Evolutionary conservation across 177 flowering plant genomes (phyloP).

Genomic region (Telopea speciosissima): DNA sequence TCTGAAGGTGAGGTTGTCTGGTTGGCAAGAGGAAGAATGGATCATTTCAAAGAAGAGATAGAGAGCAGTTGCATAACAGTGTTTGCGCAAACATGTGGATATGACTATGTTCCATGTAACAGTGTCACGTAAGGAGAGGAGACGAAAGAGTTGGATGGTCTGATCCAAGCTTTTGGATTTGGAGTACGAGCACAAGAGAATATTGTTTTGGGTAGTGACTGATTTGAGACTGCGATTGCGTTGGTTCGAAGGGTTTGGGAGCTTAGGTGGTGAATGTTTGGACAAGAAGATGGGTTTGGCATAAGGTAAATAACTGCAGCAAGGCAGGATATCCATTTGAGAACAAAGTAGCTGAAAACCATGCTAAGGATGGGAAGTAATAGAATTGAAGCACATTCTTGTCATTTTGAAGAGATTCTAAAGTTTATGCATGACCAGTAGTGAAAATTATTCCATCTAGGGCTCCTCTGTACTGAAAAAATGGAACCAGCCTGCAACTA

Average conservation of each 20-base stretch:
- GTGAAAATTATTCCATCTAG: no score
- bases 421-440: no score
- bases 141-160: conserved; percentile 17
- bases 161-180: conserved; percentile 19
- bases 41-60: conserved; percentile 21
- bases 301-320: conserved; percentile 1
- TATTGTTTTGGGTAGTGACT: conserved; percentile 5
- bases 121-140: conserved; percentile 20
- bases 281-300: neutral
- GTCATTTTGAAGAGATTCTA: no score
- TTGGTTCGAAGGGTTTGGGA: conserved; percentile 2
- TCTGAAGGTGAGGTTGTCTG: conserved; percentile 21
- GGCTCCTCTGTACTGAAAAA: no score
- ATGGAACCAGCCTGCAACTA: no score
- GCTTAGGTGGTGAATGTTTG: neutral
- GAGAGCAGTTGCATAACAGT: conserved; percentile 10
- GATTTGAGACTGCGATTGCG: neutral
- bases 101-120: conserved; percentile 23
- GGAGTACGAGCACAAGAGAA: conserved; percentile 14
- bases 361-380: no score
- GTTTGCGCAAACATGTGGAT: conserved; percentile 7
- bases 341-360: neutral
- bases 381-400: no score
- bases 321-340: conserved; percentile 1
- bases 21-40: conserved; percentile 9